Evolutionary conservation across 2,329 filamentous ascomycete genomes (phyloP).

Genomic region (Aspergillus jensenii): DNA sequence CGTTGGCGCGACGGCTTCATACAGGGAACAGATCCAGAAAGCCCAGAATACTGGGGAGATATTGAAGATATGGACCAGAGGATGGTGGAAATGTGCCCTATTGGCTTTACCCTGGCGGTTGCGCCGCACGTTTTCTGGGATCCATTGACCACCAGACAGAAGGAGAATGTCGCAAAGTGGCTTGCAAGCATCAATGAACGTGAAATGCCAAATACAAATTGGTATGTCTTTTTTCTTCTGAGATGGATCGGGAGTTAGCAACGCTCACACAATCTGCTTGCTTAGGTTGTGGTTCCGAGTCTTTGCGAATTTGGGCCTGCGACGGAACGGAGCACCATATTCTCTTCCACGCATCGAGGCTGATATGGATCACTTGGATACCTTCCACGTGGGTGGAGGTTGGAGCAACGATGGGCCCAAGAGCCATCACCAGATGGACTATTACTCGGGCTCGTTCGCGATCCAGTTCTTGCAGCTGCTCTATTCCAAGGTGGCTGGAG

Average conservation of each 20-base stretch:
- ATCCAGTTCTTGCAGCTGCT: constrained; percentile 78
- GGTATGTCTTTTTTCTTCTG: constrained; percentile 35
- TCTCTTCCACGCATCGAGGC: constrained; percentile 68
- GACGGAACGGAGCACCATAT: constrained; percentile 71
- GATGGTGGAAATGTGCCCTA: constrained; percentile 82
- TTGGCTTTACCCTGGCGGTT: constrained; percentile 73
- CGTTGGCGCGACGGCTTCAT: constrained; percentile 71
- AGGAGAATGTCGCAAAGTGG: constrained; percentile 68
- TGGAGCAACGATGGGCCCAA: constrained; percentile 82
- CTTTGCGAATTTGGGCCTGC: constrained; percentile 76
- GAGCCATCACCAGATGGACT: constrained; percentile 80
- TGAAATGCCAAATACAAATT: constrained; percentile 68
- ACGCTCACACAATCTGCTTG: neutral
- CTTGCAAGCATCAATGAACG: constrained; percentile 77
- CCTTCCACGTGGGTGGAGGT: constrained; percentile 77
- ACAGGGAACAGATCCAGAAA: constrained; percentile 68
- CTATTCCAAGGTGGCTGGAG: constrained; percentile 69
- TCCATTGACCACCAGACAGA: constrained; percentile 61
- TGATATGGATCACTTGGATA: constrained; percentile 75
- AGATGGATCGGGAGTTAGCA: neutral
- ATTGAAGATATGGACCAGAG: constrained; percentile 75
- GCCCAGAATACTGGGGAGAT: constrained; percentile 73
- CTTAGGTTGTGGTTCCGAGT: constrained; percentile 76
- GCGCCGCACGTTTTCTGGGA: constrained; percentile 65
- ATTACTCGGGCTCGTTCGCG: constrained; percentile 79